Evolutionary conservation across 257 asterid genomes (phyloP).

Genomic region (Cynanchum wilfordii): DNA sequence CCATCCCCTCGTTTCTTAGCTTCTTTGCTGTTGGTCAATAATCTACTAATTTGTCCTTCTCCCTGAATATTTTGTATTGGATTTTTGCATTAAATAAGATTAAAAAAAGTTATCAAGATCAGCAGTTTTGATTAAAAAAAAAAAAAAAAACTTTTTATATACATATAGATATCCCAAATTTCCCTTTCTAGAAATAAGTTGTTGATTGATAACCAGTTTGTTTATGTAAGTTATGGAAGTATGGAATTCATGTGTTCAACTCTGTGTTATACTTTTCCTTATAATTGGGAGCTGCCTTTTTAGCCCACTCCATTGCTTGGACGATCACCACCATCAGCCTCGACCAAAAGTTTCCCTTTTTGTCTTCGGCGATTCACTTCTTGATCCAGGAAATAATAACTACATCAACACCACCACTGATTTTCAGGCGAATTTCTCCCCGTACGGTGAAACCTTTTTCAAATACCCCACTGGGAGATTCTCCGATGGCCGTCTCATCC

Average conservation of each 20-base stretch:
- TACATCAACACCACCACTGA: conserved; percentile 59
- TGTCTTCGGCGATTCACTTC: conserved; percentile 60
- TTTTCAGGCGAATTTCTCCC: conserved; percentile 58
- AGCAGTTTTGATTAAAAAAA: background rate
- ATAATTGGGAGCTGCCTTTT: background rate
- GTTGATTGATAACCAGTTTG: background rate
- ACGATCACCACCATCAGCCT: background rate
- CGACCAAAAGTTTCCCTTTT: conserved; percentile 23
- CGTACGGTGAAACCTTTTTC: conserved; percentile 54
- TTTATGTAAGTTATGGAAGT: background rate
- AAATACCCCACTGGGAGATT: conserved; percentile 62
- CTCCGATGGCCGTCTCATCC: conserved; percentile 61
- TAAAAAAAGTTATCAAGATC: background rate
- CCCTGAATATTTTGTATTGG: no score
- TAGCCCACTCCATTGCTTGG: background rate
- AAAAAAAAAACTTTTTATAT: no score
- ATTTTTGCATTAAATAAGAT: no score
- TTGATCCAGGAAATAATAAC: conserved; percentile 70
- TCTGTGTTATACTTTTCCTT: background rate
- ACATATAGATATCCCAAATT: background rate
- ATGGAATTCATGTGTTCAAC: background rate
- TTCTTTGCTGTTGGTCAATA: no score
- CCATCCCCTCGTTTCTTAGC: no score
- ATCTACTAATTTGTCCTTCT: no score
- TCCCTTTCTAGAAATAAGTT: background rate